Percentiles rank a stretch among this genome's conserved stretches.
phyloP scores from a whole-genome alignment of 192 early-diverging fungal genomes.

The Dispira simplex region DNA sequence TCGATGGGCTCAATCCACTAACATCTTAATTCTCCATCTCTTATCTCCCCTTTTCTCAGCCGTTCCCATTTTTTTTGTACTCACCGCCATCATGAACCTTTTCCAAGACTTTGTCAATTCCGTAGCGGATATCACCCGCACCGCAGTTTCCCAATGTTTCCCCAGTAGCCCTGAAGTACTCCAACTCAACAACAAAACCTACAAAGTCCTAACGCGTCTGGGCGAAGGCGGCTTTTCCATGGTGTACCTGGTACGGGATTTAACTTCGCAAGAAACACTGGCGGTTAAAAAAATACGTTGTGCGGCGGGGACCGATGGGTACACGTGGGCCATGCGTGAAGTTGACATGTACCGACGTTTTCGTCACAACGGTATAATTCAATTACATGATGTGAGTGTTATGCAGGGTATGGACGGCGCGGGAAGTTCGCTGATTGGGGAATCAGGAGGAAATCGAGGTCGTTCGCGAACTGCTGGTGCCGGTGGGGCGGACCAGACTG shows the following conservation, averaged over 20 bases:
- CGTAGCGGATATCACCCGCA: slow-evolving; percentile 2
- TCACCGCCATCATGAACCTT: slow-evolving; percentile 3
- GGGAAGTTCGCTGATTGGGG: slow-evolving; percentile 8
- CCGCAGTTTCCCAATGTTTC: slow-evolving; percentile 8
- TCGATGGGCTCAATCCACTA: neutral
- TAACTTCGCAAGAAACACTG: slow-evolving; percentile 24
- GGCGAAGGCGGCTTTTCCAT: slow-evolving; percentile 65
- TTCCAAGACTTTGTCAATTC: slow-evolving; percentile 10
- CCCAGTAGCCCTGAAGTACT: slow-evolving; percentile 11
- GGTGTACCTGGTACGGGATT: slow-evolving; percentile 45
- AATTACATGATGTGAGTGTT: slow-evolving; percentile 32
- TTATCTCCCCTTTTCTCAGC: neutral
- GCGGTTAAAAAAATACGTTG: slow-evolving; percentile 58
- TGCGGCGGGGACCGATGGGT: slow-evolving; percentile 36
- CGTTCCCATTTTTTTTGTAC: neutral
- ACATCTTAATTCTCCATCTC: neutral
- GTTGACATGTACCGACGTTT: slow-evolving; percentile 50
- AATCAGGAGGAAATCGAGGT: neutral
- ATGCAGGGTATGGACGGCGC: slow-evolving; percentile 27
- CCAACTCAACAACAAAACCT: slow-evolving; percentile 34
- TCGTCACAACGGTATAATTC: slow-evolving; percentile 44
- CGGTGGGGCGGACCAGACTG: slow-evolving; percentile 21
- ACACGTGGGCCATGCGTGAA: slow-evolving; percentile 45
- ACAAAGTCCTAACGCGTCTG: slow-evolving; percentile 37
- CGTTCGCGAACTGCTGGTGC: neutral